Base-by-base conservation (phyloP, 176 grass and related monocot genomes). In the Carex pumila region DNA sequence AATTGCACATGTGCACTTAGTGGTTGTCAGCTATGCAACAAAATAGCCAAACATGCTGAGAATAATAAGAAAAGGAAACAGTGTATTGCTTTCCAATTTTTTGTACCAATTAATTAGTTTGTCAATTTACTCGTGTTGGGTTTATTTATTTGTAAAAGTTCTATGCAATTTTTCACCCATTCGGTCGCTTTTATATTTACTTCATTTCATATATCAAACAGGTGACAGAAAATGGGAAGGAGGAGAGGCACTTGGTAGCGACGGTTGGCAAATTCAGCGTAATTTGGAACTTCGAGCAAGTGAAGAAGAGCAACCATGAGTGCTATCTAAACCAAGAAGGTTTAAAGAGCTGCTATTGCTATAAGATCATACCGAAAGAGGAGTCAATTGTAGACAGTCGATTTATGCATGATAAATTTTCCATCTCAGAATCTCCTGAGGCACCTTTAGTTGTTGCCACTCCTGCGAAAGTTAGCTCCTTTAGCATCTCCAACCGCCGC, bases 391-490 rank as follows among this genome's bases (percentile, higher is more conserved):
- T 97, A 0, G 94, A 90, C 19, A 93, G 91, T 36, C 81, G 88
- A 3, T 95, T 98, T 65, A 98, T 98, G 95, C 95, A 98, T 0
- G 95, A 98, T 11, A 95, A 92, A 59, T 99, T 95, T 30, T 88
- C 88, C 0, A 22, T 92, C 12, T 89, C 86, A 13, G 88, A 99
- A 29, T 91, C 90, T 25, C 93, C 88, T 0, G 96, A 99, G 87
- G 93, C 96, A 1, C 93, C 96, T 1, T 81, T 98, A 36, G 95
- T 98, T 1, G 93, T 98, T 0, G 93, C 96, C 2, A 99, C 93
- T 0, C 88, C 96, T 15, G 91, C 95, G 96, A 99, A 95, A 86
- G 86, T 96, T 50, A 90, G 89, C 41, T 94, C 89, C 60, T 95
- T 99, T 84, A 95, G 93, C 47, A 86, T 99, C 5, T 90, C 91